Evolutionary conservation across 202 grass and related monocot genomes (phyloP), one percentile per base, ranked within the genome.

Genomic region (Setaria viridis): DNA sequence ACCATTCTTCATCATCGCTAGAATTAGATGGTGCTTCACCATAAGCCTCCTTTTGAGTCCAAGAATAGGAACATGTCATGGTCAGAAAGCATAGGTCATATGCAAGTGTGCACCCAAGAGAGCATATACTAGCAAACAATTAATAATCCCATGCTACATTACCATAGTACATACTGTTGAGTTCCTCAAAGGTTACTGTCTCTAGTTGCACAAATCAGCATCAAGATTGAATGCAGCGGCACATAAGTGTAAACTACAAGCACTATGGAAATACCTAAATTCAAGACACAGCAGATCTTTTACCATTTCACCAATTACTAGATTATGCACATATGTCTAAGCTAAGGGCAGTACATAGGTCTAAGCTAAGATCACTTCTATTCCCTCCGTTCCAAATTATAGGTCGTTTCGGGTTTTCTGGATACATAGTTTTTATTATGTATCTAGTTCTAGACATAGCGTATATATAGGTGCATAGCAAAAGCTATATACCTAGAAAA

Each of bases 1-100:
- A 88, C 91, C 96, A 95, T 37, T 94, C 96, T 83, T 95, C 91
- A 90, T 85, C 70, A 57, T 91, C 91, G 71, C 88, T 95, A 73
- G 96, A 92, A 75, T 82, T 88, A 67, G 86, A 87, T 59, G 91
- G 85, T 49, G 50, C 89, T 79, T 82, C 82, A 58, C 86, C 91
- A 74, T 84, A 93, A 67, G 84, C 45, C 77, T 98, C 93, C 93
- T 98, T 87, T 81, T 75, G 50, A 71, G 79, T 98, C 62, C n/a
- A 87, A 62, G 11, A 81, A 84, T 53, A 86, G n/a, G 51, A 87
- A 81, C 29, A 75, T 76, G 85, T 84, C 76, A 91, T 57, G 76
- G 65, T 46, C 84, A 79, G 30, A 51, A 83, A 39, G 29, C 11
- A 48, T 25, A 39, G 2, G 33, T 43, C 46, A 46, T 3, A 68